Base-by-base conservation (phyloP, 1,139 yeast genomes). In the Sugiyamaella sp. region DNA sequence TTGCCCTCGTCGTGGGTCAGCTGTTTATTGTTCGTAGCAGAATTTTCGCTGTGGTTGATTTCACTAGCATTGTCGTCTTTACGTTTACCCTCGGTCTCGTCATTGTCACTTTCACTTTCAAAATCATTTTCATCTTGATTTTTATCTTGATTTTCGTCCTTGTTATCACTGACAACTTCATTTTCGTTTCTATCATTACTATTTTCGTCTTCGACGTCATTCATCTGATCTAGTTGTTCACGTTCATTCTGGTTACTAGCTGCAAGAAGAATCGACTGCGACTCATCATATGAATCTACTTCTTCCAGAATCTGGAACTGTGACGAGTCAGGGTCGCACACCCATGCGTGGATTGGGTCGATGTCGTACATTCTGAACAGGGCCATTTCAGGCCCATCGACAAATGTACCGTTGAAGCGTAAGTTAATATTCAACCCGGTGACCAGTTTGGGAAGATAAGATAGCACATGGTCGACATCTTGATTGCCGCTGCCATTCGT, bases 341-440 rank as follows among this genome's bases (percentile, higher is more conserved):
- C 62, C 83, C 83, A 80, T 3, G 82, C 82, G 60, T 80, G 83
- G 9, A 78, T 74, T 22, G 79, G 60, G n/a, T 73, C 74, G 2
- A 78, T 72, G 40, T 73, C 74, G 60, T 75, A 78, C n/a, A 73
- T 65, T 25, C 75, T 62, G 63, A 81, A 80, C 3, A 81, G 60
- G 1, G 74, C 67, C 63, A 77, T 61, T 51, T 75, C 81, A 2
- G 69, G 70, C 5, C 74, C 71, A 4, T 72, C 68, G n/a, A 77
- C 79, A 61, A 87, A 86, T 0, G 78, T 70, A 1, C 93, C 93
- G 61, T 81, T 79, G 60, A 91, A 80, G 33, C 79, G 75, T 0
- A 96, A 91, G 63, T 89, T 83, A 10, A 90, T 84, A 48, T 82
- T 79, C 46, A 90, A 74, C 0, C 97, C 97, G 0, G 85, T 77